Conservation (phyloP, 495 filamentous ascomycete species). For the Emericellopsis terricola region DNA sequence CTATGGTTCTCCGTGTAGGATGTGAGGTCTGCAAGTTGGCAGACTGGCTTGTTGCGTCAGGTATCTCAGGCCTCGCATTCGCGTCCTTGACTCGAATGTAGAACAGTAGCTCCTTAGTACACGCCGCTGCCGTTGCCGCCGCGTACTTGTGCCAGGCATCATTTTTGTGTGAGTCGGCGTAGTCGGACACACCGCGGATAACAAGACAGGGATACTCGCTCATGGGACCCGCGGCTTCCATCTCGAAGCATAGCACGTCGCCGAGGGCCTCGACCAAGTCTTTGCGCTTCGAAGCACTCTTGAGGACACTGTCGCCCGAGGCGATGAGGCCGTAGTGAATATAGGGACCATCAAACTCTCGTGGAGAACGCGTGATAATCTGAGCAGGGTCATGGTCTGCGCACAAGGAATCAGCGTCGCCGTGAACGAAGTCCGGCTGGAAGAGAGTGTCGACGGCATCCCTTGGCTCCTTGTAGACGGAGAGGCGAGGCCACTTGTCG, state of each 20-base stretch:
- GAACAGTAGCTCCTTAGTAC: background rate
- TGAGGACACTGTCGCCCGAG: constrained; percentile 11
- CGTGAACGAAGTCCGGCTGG: no score
- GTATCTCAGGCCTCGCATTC: no score
- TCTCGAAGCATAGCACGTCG: constrained; percentile 2
- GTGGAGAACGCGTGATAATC: background rate
- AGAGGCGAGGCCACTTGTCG: no score
- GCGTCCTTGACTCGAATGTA: background rate
- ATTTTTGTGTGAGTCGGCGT: constrained; percentile 16
- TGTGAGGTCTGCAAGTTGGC: no score
- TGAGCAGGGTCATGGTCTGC: background rate
- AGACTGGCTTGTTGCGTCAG: no score
- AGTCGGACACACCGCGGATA: constrained; percentile 21
- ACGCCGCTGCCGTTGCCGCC: constrained; percentile 6
- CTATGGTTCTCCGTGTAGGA: no score
- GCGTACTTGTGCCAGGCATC: constrained; percentile 10
- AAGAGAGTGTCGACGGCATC: no score
- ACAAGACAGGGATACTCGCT: constrained; percentile 9
- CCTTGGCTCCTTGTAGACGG: no score
- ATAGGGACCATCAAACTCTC: background rate
- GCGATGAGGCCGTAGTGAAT: constrained; percentile 15
- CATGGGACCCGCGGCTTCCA: constrained; percentile 2
- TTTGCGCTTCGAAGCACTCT: constrained; percentile 4
- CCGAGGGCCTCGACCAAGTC: background rate
- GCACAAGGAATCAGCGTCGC: no score